Conservation (phyloP, 1,139 yeast species). For the Ogataea hybrid region DNA sequence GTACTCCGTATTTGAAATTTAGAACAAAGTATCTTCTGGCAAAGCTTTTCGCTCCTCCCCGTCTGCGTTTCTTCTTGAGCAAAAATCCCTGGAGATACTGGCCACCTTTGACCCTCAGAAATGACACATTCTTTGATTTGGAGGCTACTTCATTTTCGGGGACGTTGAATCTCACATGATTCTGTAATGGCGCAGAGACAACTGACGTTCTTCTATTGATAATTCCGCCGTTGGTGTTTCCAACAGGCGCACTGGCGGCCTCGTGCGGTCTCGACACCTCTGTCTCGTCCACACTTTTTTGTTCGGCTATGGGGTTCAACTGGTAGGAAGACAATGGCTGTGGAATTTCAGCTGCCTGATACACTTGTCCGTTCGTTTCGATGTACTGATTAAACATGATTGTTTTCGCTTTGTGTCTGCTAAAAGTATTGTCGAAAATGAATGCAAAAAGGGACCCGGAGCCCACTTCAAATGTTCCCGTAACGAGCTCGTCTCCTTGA, state of each 20-base stretch:
- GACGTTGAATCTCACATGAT: slow-evolving; percentile 27
- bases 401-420: slow-evolving; percentile 81
- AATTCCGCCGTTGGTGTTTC: neutral
- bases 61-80: slow-evolving; percentile 65
- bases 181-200: slow-evolving; percentile 1
- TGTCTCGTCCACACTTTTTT: slow-evolving; percentile 5
- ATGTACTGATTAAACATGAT: slow-evolving; percentile 65
- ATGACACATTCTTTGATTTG: slow-evolving; percentile 20
- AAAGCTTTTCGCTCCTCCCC: slow-evolving; percentile 82
- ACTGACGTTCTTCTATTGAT: slow-evolving; percentile 4
- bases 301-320: slow-evolving; percentile 12
- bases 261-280: neutral
- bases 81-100: slow-evolving; percentile 72
- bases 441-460: slow-evolving; percentile 76
- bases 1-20: slow-evolving; percentile 77
- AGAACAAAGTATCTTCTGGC: slow-evolving; percentile 81
- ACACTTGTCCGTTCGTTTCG: slow-evolving; percentile 12
- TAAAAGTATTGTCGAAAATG: slow-evolving; percentile 88
- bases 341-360: neutral
- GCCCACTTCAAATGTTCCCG: slow-evolving; percentile 58
- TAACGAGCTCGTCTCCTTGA: slow-evolving; percentile 54
- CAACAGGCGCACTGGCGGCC: slow-evolving; percentile 2
- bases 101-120: slow-evolving; percentile 45
- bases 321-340: slow-evolving; percentile 5
- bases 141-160: slow-evolving; percentile 18